Evolutionary conservation across 495 filamentous ascomycete species (phyloP).

Genomic region (Aspergillus leporis): DNA sequence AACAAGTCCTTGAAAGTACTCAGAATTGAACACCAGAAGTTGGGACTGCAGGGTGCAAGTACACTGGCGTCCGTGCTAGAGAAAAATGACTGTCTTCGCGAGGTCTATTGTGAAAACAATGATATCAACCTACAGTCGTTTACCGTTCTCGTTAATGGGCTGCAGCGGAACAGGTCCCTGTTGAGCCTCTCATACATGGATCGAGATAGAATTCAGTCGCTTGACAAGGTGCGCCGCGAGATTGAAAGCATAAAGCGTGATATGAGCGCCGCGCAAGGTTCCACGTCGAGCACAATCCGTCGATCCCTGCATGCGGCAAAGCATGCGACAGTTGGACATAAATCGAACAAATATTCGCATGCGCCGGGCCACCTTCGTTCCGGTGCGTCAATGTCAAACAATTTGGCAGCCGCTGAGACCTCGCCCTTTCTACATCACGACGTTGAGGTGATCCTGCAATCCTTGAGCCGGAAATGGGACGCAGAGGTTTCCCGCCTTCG

Average conservation of each 20-base stretch:
- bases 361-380: constrained; percentile 22
- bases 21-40: constrained; percentile 67
- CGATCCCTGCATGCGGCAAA: constrained; percentile 46
- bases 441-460: constrained; percentile 51
- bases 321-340: constrained; percentile 31
- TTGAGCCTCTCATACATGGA: constrained; percentile 68
- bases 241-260: constrained; percentile 54
- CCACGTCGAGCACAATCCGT: constrained; percentile 45
- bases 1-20: constrained; percentile 77
- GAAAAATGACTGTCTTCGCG: constrained; percentile 61
- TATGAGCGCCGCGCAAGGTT: constrained; percentile 28
- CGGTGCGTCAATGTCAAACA: constrained; percentile 20
- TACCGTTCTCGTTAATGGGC: constrained; percentile 71
- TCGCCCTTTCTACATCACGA: constrained; percentile 47
- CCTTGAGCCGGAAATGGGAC: constrained; percentile 64
- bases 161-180: constrained; percentile 66
- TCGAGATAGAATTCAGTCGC: constrained; percentile 58
- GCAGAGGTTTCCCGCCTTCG: constrained; percentile 55
- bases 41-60: constrained; percentile 70
- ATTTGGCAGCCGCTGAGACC: constrained; percentile 24
- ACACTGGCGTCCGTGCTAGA: constrained; percentile 76
- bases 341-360: constrained; percentile 35
- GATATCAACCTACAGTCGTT: constrained; percentile 77
- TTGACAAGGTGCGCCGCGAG: constrained; percentile 62
- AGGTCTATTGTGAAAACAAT: constrained; percentile 77